phyloP scores from a whole-genome alignment of 1,284 basidiomycete genomes.

The Takashimella tepidaria region DNA sequence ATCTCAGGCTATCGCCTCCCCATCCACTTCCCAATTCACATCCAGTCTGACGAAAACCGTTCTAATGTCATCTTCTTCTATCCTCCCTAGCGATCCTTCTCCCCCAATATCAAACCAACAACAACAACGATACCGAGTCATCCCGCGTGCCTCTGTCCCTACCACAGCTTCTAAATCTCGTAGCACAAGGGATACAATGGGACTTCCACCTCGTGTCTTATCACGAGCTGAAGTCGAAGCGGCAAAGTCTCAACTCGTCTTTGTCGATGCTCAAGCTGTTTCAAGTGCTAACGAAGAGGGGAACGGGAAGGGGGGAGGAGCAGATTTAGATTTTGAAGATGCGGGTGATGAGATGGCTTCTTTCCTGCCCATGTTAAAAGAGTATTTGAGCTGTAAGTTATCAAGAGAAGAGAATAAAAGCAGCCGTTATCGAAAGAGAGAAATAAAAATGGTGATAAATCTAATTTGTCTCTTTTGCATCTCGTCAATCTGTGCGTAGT shows the following conservation, averaged over 20 bases:
- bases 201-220: constrained; percentile 32
- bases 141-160: constrained; percentile 24
- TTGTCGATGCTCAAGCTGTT: constrained; percentile 46
- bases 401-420: not conserved
- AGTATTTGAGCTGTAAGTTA: constrained; percentile 41
- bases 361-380: constrained; percentile 47
- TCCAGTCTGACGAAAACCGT: too few species aligned
- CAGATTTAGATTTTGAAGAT: constrained; percentile 21
- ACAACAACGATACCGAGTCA: constrained; percentile 30
- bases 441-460: not conserved
- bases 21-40: too few species aligned
- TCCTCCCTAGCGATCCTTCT: too few species aligned
- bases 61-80: not conserved
- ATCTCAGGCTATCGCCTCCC: too few species aligned
- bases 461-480: constrained; percentile 3
- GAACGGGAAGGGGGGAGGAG: not conserved
- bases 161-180: not conserved
- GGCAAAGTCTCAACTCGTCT: constrained; percentile 20
- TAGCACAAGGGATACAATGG: constrained; percentile 10
- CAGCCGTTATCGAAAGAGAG: not conserved
- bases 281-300: constrained; percentile 7
- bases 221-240: constrained; percentile 32
- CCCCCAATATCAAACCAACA: too few species aligned
- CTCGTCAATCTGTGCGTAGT: too few species aligned
- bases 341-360: constrained; percentile 36